Evolutionary conservation across 345 rosid genomes (phyloP).

Genomic region (Sapria himalayana): DNA sequence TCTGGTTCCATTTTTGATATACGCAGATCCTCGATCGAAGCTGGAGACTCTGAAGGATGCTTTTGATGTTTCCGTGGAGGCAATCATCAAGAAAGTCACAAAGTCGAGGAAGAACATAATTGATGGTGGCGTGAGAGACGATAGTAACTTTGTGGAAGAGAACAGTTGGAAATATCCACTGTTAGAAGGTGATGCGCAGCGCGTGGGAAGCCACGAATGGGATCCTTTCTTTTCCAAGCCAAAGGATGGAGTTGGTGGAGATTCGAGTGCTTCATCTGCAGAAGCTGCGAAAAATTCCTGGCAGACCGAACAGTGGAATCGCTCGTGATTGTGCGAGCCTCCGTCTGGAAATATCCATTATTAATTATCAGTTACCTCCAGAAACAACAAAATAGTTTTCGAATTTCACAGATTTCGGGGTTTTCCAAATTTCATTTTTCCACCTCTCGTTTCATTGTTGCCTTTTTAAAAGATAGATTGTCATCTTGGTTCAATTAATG

Average conservation of each 20-base stretch:
- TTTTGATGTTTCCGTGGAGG: conserved; percentile 64
- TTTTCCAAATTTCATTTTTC: too few species aligned
- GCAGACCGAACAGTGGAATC: conserved; percentile 67
- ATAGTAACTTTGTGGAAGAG: conserved; percentile 67
- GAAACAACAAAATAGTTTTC: too few species aligned
- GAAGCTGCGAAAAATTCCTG: conserved; percentile 70
- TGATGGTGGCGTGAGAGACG: conserved; percentile 51
- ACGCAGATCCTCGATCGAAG: conserved; percentile 60
- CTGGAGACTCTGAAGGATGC: conserved; percentile 50
- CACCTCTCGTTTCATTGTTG: too few species aligned
- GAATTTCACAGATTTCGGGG: too few species aligned
- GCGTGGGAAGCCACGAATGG: conserved; percentile 70
- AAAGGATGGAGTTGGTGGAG: conserved; percentile 29
- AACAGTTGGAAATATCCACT: conserved; percentile 81
- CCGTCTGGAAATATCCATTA: too few species aligned
- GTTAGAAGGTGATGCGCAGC: conserved; percentile 61
- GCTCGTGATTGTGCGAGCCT: too few species aligned
- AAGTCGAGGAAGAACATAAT: conserved; percentile 60
- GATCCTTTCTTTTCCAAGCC: conserved; percentile 91
- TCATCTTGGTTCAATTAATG: too few species aligned
- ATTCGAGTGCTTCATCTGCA: conserved; percentile 27
- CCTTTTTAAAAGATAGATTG: too few species aligned
- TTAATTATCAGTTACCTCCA: too few species aligned
- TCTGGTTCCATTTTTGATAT: conserved; percentile 50
- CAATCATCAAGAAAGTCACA: conserved; percentile 58